Conservation (phyloP, 768 basidiomycete genomes). For the Tylopilus plumbeoviolaceoides region DNA sequence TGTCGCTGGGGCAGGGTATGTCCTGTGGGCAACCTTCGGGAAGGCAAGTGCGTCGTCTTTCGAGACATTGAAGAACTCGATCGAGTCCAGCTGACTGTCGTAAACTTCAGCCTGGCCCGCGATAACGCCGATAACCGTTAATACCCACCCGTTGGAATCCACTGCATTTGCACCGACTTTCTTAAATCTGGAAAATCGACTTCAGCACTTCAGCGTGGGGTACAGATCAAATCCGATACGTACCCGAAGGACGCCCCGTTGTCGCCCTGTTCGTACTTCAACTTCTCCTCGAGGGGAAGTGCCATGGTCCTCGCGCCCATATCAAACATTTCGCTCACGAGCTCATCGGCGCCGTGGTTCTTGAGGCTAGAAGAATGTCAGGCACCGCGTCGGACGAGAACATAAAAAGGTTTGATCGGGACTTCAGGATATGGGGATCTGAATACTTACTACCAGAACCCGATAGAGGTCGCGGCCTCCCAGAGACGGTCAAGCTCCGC, state of each 20-base stretch:
- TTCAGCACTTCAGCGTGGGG: neutral
- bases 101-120: neutral
- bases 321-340: conserved; percentile 38
- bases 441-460: conserved; percentile 51
- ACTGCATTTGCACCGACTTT: too few species aligned
- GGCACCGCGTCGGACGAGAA: neutral
- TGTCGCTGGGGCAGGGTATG: conserved; percentile 53
- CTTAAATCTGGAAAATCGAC: neutral
- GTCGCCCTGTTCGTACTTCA: conserved; percentile 42
- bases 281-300: conserved; percentile 39
- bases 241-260: conserved; percentile 37
- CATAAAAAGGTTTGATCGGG: neutral
- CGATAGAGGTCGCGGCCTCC: conserved; percentile 46
- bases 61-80: conserved; percentile 63
- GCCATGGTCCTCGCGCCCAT: conserved; percentile 37
- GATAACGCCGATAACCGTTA: neutral
- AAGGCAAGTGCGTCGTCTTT: conserved; percentile 67
- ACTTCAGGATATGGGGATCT: neutral
- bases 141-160: neutral
- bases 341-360: conserved; percentile 22
- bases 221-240: neutral
- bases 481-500: conserved; percentile 41
- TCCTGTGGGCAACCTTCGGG: conserved; percentile 48
- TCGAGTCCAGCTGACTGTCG: conserved; percentile 37
- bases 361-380: conserved; percentile 29